Evolutionary conservation across 495 filamentous ascomycete species (phyloP).

Genomic region (Massariosphaeria phaeospora): DNA sequence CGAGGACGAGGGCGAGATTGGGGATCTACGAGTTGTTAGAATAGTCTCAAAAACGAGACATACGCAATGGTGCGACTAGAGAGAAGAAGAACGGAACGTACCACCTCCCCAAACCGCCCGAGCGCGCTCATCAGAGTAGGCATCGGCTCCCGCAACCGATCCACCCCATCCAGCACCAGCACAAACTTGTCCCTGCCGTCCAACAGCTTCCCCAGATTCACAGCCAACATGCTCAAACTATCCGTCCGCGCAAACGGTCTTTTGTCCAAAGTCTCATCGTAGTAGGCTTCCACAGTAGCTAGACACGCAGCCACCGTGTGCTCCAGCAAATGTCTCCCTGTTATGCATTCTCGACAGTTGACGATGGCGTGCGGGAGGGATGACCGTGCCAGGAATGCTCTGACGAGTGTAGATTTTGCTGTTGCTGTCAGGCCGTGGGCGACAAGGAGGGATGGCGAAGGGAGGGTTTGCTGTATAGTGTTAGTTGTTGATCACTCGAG

Average conservation of each 20-base stretch:
- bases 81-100: constrained; percentile 41
- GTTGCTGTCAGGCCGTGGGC: constrained; percentile 88
- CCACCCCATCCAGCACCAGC: constrained; percentile 86
- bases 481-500: constrained; percentile 9
- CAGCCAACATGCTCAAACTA: constrained; percentile 65
- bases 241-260: constrained; percentile 61
- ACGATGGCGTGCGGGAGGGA: constrained; percentile 63
- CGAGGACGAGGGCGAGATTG: constrained; percentile 68
- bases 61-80: neutral
- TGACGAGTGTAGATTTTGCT: constrained; percentile 72
- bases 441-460: constrained; percentile 58
- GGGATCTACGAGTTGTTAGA: constrained; percentile 57
- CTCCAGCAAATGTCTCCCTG: constrained; percentile 80
- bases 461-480: constrained; percentile 38
- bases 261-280: constrained; percentile 40
- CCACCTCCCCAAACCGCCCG: constrained; percentile 70
- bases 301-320: constrained; percentile 46
- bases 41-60: neutral
- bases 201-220: constrained; percentile 57
- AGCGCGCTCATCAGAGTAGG: constrained; percentile 78
- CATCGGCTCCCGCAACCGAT: constrained; percentile 74
- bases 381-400: constrained; percentile 54
- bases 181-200: constrained; percentile 57
- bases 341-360: constrained; percentile 80
- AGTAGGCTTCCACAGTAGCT: constrained; percentile 32